A percentile compares a stretch with the other conserved stretches of the same genome.
These are phyloP conservation scores for Podospora sp. DNA, from an alignment of 495 filamentous ascomycete species.

Conservation along the genomic window DNA sequence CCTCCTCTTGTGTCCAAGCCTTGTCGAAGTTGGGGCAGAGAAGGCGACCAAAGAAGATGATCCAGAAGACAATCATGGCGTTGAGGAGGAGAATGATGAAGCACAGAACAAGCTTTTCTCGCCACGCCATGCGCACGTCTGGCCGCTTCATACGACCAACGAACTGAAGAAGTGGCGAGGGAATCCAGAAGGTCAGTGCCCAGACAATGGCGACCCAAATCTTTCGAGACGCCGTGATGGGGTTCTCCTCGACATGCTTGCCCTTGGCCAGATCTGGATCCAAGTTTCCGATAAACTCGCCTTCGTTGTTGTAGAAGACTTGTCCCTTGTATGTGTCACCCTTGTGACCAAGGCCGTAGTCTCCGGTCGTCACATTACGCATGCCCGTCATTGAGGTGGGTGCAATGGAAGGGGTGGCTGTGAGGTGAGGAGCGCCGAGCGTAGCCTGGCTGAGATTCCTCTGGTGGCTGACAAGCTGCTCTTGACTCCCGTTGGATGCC, in stretches of 20 bases:
- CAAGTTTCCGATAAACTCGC: slow-evolving; percentile 54
- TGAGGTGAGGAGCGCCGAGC: slow-evolving; percentile 38
- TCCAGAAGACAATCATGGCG: slow-evolving; percentile 85
- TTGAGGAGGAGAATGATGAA: slow-evolving; percentile 83
- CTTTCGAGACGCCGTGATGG: slow-evolving; percentile 63
- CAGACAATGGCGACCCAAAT: slow-evolving; percentile 82
- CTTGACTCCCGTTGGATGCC: slow-evolving; percentile 66
- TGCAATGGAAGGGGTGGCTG: slow-evolving; percentile 69
- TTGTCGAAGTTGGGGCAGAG: slow-evolving; percentile 93
- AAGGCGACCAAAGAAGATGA: slow-evolving; percentile 79
- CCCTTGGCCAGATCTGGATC: slow-evolving; percentile 77
- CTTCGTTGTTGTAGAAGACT: slow-evolving; percentile 68
- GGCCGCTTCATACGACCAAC: slow-evolving; percentile 96
- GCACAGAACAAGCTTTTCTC: slow-evolving; percentile 87
- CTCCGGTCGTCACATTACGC: slow-evolving; percentile 66
- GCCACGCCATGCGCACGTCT: slow-evolving; percentile 95
- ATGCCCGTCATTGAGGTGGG: slow-evolving; percentile 69
- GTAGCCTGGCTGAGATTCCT: slow-evolving; percentile 64
- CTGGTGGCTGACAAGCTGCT: slow-evolving; percentile 67
- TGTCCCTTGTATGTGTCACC: slow-evolving; percentile 78
- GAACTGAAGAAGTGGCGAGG: slow-evolving; percentile 76
- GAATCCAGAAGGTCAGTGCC: slow-evolving; percentile 92
- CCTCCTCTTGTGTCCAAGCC: slow-evolving; percentile 76
- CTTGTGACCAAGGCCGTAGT: slow-evolving; percentile 84
- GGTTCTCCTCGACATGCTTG: slow-evolving; percentile 73